Evolutionary conservation across 2,329 filamentous ascomycete genomes (phyloP), one percentile per base, ranked within the genome.

Genomic region (Boeremia exigua): DNA sequence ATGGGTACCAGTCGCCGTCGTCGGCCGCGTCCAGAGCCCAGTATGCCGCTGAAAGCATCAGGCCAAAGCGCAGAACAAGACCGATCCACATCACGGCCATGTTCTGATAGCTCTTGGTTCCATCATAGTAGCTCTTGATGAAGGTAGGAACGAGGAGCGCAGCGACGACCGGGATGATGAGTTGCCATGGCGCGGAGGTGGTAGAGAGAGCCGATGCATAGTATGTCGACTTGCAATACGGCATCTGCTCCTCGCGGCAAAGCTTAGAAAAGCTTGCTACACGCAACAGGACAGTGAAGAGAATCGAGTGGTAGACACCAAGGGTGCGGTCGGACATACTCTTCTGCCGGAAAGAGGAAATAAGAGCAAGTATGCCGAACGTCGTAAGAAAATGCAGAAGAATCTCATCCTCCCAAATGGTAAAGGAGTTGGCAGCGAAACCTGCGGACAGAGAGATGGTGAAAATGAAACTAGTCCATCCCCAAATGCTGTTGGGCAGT

Each of bases 161-260:
- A 9, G 92, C 83, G n/a, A 85, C 68, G 66, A 92, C 90, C 0
- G 94, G 92, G 43, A 98, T 89, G 7, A 82, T 76, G 15, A 97
- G 82, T 75, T 98, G 94, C 92, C 93, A 97, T 1, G 88, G 84
- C 1, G 94, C 91, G 2, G 94, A 97, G 1, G 93, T 98, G 0
- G 95, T 98, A 0, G 94, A 96, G 2, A 88, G 91, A 9, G 89
- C 86, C 0, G 94, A 97, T 4, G 92, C 89, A 72, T 99, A 99
- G 79, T 97, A 99, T 0, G 95, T 97, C 2, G 94, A 96, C 49
- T 86, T 87, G 80, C 95, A 99, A 78, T 89, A 96, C 0, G 95
- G 95, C 91, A 98, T 97, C 78, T 99, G 95, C 78, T 99, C 95
- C 75, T 99, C 95, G 54, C 95, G 89, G 73, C 95, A 99, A 17